Percentiles rank a stretch among this genome's conserved stretches.
phyloP scores from a whole-genome alignment of 2,329 filamentous ascomycete species.

The Aspergillus ruber region DNA sequence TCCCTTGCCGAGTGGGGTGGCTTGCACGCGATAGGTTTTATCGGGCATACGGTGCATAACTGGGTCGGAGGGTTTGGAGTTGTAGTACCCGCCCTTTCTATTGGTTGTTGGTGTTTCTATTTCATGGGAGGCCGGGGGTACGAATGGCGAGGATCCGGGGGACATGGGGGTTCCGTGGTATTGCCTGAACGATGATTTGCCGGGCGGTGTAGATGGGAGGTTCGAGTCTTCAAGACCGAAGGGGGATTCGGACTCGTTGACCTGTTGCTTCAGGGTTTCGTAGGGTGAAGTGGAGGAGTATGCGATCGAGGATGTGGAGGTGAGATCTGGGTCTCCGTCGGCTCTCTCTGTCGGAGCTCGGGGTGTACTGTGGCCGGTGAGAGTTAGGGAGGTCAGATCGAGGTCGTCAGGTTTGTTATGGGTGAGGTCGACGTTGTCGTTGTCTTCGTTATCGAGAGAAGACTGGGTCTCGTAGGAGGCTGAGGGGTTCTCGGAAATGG shows the following conservation, averaged over 20 bases:
- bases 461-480: constrained; percentile 37
- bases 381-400: constrained; percentile 37
- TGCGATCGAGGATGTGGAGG: constrained; percentile 39
- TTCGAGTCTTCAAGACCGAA: constrained; percentile 29
- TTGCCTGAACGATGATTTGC: constrained; percentile 20
- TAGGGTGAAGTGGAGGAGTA: constrained; percentile 63
- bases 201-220: constrained; percentile 32
- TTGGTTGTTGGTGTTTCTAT: constrained; percentile 35
- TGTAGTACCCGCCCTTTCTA: constrained; percentile 12
- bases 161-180: constrained; percentile 49
- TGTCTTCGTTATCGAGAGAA: constrained; percentile 7
- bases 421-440: not conserved
- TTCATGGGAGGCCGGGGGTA: constrained; percentile 45
- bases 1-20: constrained; percentile 68
- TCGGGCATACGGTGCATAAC: constrained; percentile 87
- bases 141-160: constrained; percentile 47
- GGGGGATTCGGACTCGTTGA: constrained; percentile 43
- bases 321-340: constrained; percentile 29
- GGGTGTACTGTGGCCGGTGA: constrained; percentile 45
- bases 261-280: constrained; percentile 63
- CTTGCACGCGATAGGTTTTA: constrained; percentile 90
- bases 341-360: constrained; percentile 26
- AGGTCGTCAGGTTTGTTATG: constrained; percentile 36
- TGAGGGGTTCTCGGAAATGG: constrained; percentile 33
- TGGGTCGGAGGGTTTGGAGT: constrained; percentile 53